phyloP scores from a whole-genome alignment of 2,329 filamentous ascomycete genomes.

The Paraconiothyrium sp. region DNA sequence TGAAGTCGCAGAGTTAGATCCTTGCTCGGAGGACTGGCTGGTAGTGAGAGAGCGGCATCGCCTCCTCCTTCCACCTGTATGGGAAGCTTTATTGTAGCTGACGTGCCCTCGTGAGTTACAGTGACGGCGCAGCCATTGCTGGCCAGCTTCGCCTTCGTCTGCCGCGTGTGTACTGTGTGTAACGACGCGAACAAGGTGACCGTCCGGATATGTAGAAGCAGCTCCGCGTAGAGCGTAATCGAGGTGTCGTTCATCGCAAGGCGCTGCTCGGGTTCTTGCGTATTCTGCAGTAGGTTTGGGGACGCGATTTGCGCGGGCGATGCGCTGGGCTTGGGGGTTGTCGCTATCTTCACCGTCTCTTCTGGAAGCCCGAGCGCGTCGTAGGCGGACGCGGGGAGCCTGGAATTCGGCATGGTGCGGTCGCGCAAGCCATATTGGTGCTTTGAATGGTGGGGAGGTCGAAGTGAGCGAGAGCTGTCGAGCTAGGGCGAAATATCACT shows the following conservation, averaged over 20 bases:
- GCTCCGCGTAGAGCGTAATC: constrained; percentile 65
- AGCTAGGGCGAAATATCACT: constrained; percentile 10
- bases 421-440: constrained; percentile 37
- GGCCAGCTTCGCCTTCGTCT: constrained; percentile 56
- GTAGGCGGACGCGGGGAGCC: constrained; percentile 49
- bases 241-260: constrained; percentile 42
- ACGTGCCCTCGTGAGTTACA: constrained; percentile 57
- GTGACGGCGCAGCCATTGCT: constrained; percentile 55
- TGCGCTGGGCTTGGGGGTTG: constrained; percentile 39
- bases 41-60: constrained; percentile 61
- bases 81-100: constrained; percentile 58
- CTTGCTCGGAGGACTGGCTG: constrained; percentile 54
- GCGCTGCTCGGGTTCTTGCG: constrained; percentile 31
- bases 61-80: constrained; percentile 54
- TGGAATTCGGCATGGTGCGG: constrained; percentile 43
- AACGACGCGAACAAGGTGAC: constrained; percentile 66
- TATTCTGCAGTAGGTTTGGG: constrained; percentile 43
- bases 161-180: constrained; percentile 52
- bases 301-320: constrained; percentile 34
- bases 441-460: constrained; percentile 1
- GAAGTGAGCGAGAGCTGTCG: background rate
- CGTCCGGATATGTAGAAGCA: constrained; percentile 68
- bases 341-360: constrained; percentile 43
- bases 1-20: constrained; percentile 65
- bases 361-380: constrained; percentile 44